phyloP scores from a whole-genome alignment of 108 stramenopile genomes.

The Poteriospumella lacustris region DNA sequence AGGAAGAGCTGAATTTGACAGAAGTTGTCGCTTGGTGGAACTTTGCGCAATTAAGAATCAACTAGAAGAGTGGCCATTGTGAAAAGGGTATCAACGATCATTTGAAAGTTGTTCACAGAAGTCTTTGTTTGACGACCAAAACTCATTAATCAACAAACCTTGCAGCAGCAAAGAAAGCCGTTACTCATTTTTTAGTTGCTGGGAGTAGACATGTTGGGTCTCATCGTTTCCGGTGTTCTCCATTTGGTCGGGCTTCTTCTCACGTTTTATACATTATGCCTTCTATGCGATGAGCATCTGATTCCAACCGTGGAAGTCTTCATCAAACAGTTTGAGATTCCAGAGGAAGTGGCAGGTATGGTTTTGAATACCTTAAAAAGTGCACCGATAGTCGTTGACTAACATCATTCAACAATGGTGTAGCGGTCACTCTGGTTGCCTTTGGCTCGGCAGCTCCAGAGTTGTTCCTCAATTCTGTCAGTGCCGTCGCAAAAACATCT shows the following conservation, averaged over 20 bases:
- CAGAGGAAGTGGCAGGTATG: conserved; percentile 14
- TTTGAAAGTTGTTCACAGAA: too few species aligned
- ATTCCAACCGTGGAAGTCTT: conserved; percentile 11
- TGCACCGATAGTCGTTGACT: not conserved
- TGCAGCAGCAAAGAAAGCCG: too few species aligned
- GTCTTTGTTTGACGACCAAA: too few species aligned
- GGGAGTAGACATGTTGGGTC: too few species aligned
- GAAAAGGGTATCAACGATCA: too few species aligned
- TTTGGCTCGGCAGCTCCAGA: conserved; percentile 31
- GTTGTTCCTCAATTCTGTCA: conserved; percentile 18
- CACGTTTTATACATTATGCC: conserved; percentile 8
- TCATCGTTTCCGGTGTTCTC: too few species aligned
- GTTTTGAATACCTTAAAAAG: not conserved
- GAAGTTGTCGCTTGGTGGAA: too few species aligned
- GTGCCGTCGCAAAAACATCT: not conserved
- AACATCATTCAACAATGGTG: not conserved
- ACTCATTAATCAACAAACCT: too few species aligned
- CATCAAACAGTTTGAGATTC: conserved; percentile 10
- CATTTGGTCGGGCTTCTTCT: not conserved
- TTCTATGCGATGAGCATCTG: not conserved
- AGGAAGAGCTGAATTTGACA: too few species aligned
- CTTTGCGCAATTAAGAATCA: too few species aligned
- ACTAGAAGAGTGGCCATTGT: too few species aligned
- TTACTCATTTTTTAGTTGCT: too few species aligned
- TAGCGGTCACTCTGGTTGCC: conserved; percentile 24